phyloP scores from a whole-genome alignment of 805 yeast genomes.

The Schizosaccharomyces cryophilus region DNA sequence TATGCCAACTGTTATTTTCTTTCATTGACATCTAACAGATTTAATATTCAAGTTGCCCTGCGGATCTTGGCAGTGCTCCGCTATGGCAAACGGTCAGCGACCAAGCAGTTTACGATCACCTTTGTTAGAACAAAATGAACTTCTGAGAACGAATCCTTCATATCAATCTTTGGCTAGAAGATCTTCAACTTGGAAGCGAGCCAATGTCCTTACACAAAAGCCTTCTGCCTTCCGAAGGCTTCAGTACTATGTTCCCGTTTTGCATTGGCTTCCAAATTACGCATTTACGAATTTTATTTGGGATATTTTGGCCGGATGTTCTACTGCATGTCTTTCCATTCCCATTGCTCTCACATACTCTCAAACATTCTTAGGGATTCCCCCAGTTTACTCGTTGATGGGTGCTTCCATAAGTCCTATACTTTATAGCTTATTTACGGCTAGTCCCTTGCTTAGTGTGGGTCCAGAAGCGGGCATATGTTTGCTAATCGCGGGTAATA shows the following conservation, averaged over 20 bases:
- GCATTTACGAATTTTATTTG: constrained; percentile 18
- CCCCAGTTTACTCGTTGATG: constrained; percentile 55
- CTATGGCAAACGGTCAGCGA: no score
- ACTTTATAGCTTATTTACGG: constrained; percentile 53
- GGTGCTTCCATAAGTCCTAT: constrained; percentile 57
- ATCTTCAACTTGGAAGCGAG: background rate
- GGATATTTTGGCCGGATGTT: constrained; percentile 63
- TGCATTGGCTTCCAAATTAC: constrained; percentile 30
- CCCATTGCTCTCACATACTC: constrained; percentile 74
- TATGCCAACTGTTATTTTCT: no score
- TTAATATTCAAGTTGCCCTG: no score
- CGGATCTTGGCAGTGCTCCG: no score
- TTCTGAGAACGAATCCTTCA: background rate
- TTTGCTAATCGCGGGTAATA: constrained; percentile 55
- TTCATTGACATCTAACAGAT: no score
- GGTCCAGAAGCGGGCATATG: constrained; percentile 85
- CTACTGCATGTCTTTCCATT: constrained; percentile 74
- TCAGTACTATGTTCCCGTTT: constrained; percentile 30
- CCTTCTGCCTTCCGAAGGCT: constrained; percentile 9
- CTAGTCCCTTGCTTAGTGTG: constrained; percentile 71
- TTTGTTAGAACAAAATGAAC: background rate
- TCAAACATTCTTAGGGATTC: constrained; percentile 59
- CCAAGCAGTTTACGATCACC: no score
- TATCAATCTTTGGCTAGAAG: constrained; percentile 13
- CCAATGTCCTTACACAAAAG: background rate